Conservation (phyloP, 2,329 filamentous ascomycete genomes). For the Beauveria rudraprayagi region DNA sequence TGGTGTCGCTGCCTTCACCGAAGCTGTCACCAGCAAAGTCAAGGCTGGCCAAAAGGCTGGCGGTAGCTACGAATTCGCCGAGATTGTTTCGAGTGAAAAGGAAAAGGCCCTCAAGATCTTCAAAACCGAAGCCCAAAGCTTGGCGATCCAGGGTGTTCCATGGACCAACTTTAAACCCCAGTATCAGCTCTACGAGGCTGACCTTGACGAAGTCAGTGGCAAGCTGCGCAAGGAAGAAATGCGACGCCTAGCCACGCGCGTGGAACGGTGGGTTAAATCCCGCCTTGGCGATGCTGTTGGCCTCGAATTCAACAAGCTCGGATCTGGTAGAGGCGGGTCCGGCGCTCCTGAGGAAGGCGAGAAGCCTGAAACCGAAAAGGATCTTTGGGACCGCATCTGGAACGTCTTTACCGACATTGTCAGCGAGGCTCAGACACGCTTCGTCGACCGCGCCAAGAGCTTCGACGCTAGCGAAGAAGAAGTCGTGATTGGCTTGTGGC, state of each 20-base stretch:
- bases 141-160: constrained; percentile 67
- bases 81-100: constrained; percentile 83
- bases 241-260: constrained; percentile 79
- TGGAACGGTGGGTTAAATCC: constrained; percentile 89
- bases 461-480: constrained; percentile 90
- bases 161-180: constrained; percentile 88
- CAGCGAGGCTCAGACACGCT: constrained; percentile 74
- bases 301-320: constrained; percentile 92
- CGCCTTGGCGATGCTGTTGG: constrained; percentile 81
- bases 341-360: constrained; percentile 73
- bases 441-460: constrained; percentile 81
- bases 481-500: constrained; percentile 87
- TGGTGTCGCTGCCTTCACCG: constrained; percentile 75
- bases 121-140: constrained; percentile 63
- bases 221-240: constrained; percentile 91
- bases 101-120: constrained; percentile 66
- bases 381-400: constrained; percentile 96
- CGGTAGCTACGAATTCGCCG: constrained; percentile 84
- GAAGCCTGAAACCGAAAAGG: constrained; percentile 66
- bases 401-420: constrained; percentile 74
- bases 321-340: constrained; percentile 74
- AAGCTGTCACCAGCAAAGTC: constrained; percentile 77
- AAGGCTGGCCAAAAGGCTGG: constrained; percentile 91
- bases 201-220: constrained; percentile 80
- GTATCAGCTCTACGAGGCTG: constrained; percentile 73